Evolutionary conservation across 345 rosid genomes (phyloP).

Genomic region (Cardiospermum halicacabum): DNA sequence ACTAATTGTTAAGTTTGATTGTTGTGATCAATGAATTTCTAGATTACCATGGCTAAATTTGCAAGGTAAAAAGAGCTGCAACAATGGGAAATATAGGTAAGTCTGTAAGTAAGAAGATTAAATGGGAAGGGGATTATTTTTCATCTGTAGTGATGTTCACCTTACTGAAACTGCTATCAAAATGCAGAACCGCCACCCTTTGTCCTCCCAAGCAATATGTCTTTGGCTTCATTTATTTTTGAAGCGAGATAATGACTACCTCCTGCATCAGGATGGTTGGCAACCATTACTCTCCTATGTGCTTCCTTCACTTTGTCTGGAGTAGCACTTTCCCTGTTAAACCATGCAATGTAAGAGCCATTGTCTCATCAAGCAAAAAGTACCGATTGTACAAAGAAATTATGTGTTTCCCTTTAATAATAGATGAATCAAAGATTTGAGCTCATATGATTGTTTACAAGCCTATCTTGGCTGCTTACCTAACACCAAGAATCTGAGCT

Average conservation of each 20-base stretch:
- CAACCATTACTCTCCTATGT: slow-evolving; percentile 85
- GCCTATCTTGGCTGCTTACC: slow-evolving; percentile 28
- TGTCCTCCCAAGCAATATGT: slow-evolving; percentile 73
- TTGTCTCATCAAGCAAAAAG: background rate
- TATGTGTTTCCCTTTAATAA: background rate
- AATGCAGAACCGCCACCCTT: slow-evolving; percentile 66
- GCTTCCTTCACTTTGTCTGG: slow-evolving; percentile 82
- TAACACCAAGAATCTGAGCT: slow-evolving; percentile 69
- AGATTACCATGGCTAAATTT: background rate
- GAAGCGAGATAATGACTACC: slow-evolving; percentile 92
- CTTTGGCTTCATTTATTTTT: slow-evolving; percentile 90
- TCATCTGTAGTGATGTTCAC: background rate
- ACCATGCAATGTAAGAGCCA: background rate
- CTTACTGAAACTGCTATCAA: slow-evolving; percentile 19
- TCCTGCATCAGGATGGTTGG: slow-evolving; percentile 91
- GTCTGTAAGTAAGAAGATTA: background rate
- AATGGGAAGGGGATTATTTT: background rate
- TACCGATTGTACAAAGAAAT: background rate
- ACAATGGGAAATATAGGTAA: background rate
- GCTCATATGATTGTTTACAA: background rate
- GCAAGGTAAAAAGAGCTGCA: background rate
- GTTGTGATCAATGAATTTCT: background rate
- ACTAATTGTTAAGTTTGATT: background rate
- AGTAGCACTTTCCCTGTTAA: slow-evolving; percentile 56
- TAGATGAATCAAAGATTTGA: background rate